Base-by-base conservation (phyloP, 2,329 filamentous ascomycete species). In the Alternaria consortialis region DNA sequence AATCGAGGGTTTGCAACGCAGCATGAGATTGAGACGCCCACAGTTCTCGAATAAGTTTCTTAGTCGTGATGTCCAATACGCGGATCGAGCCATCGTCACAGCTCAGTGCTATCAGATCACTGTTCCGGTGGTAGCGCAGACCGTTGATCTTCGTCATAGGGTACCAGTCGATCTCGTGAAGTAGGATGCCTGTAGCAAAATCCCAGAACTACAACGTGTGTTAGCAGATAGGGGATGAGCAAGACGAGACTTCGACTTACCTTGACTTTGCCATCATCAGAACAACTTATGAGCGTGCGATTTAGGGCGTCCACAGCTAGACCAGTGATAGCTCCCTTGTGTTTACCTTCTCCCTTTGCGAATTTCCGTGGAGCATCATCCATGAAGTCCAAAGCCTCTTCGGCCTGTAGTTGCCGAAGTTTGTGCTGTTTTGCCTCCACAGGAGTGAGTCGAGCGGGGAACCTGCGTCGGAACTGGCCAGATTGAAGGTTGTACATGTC, bases 401-500 rank as follows among this genome's bases (percentile, higher is more conserved):
- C 81, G 7, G 89, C 85, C 53, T 87, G 83, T 59, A 89, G 84
- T 63, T 88, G 83, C 70, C 86, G 65, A 86, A 80, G 72, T 89
- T 90, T 91, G 50, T 94, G 77, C 74, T 92, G 90, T 67, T 91
- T 89, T 2, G 91, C 91, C 79, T 97, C 92, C 0, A 88, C 87
- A 2, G 91, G 90, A 1, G 91, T 94, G 46, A 96, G 79, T 44
- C 86, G 87, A 8, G 92, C 89, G 0, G 95, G 95, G 77, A 97
- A 99, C 17, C 91, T 88, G 73, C 96, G 93, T 59, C 94, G 89
- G 78, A 96, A 92, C 20, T 90, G 84, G 44, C 95, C 95, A 44
- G 95, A 98, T 77, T 99, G 95, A 60, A 99, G 83, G 76, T 99
- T 99, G 86, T 91, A 98, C 90, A 97, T 94, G 77, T 97, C 93